Base-by-base conservation (phyloP, 1,284 basidiomycete genomes). In the Melampsora americana region DNA sequence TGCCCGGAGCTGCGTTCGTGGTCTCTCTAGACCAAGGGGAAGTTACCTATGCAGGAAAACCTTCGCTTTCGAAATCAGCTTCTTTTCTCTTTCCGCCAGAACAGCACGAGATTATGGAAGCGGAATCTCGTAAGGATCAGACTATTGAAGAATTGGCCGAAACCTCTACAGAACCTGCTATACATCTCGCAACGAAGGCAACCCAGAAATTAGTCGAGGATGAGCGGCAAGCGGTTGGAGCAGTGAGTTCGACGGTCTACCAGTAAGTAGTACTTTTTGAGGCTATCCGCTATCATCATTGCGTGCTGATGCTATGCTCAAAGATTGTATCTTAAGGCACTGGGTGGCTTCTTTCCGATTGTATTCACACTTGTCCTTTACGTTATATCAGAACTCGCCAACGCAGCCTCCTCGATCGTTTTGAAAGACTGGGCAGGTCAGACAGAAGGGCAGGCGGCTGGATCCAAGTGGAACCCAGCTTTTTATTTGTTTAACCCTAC, bases 1-100 rank as follows among this genome's bases (percentile, higher is more conserved):
- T 86, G 0, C 85, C 85, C 0, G 83, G 83, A 5, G 84, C 86
- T 0, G 80, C 82, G 0, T 83, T 82, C 66, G 83, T 82, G 11
- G 83, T 84, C 12, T 80, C 82, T 30, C 79, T 84, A 79, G 80
- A 84, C 71, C 79, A 81, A 46, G 83, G 84, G 9, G 68, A 74
- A 28, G 81, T 84, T 46, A 77, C 82, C 2, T 80, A 80, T 3
- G 79, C 80, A 1, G 83, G 83, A 4, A 70, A 79, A 14, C 81
- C 83, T 1, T 71, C 60, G 35, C 3, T 5, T 14, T 66, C 23
- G 11, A 74, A 72, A 20, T 28, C 53, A 2, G 35, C 50, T 26
- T 66, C 50, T 30, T 30, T 39, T 11, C 32, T 60, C 62, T 16
- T 48, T 39, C 16, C 20, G 61, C 39, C 18, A 61, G 18, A 59